These are phyloP conservation scores for Syncephalis plumigaleata DNA, from an alignment of 371 early-diverging fungal species.

Conservation along the genomic window DNA sequence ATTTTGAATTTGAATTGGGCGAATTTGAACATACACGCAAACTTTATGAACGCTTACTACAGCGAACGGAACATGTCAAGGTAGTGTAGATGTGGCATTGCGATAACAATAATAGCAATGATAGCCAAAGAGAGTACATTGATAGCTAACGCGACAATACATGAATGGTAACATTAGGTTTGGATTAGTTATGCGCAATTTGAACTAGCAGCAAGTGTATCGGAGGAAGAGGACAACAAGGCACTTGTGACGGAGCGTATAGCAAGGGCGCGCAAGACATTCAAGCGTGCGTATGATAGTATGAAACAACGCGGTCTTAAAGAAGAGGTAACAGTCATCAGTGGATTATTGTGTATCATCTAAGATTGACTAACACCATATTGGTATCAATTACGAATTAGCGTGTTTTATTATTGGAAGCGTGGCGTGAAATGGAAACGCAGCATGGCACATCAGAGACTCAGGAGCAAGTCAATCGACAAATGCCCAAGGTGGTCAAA, in stretches of 20 bases:
- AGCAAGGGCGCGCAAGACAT: constrained; percentile 47
- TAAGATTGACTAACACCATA: neutral
- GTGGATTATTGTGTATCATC: neutral
- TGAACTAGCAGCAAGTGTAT: constrained; percentile 44
- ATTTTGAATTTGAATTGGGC: constrained; percentile 73
- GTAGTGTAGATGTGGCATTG: too few species aligned
- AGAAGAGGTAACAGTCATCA: constrained; percentile 47
- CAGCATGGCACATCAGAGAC: constrained; percentile 37
- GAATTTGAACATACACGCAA: constrained; percentile 61
- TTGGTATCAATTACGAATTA: constrained; percentile 11
- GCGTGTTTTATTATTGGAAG: constrained; percentile 72
- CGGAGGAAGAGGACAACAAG: constrained; percentile 13
- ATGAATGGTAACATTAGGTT: constrained; percentile 17
- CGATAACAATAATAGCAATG: too few species aligned
- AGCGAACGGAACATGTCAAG: constrained; percentile 86
- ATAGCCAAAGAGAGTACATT: too few species aligned
- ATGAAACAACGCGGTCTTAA: constrained; percentile 49
- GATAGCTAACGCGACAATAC: too few species aligned
- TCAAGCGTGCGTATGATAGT: constrained; percentile 45
- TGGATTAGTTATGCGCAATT: constrained; percentile 90
- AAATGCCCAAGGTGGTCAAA: constrained; percentile 83
- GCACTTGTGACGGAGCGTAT: constrained; percentile 11
- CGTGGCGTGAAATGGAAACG: constrained; percentile 84
- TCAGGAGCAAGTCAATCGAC: constrained; percentile 32
- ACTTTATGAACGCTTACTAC: constrained; percentile 69